A percentile compares a stretch with the other conserved stretches of the same genome.
These are phyloP conservation scores for Neonectria punicea DNA, from an alignment of 2,329 filamentous ascomycete species.

Conservation along the genomic window DNA sequence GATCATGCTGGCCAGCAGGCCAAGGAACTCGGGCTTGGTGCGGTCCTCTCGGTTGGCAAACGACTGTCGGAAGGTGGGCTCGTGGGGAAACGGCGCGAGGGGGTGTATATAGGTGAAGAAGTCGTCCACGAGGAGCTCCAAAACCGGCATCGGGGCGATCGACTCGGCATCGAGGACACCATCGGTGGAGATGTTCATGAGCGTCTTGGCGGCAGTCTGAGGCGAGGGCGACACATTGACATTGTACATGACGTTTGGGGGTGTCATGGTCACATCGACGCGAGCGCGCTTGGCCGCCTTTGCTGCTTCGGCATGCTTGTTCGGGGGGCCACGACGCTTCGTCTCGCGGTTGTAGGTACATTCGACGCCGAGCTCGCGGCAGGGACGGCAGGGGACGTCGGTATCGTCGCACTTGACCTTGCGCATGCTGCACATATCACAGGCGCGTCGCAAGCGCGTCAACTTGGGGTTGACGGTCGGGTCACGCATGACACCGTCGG, in stretches of 20 bases:
- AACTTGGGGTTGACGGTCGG: constrained; percentile 60
- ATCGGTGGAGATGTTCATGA: constrained; percentile 57
- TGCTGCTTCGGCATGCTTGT: constrained; percentile 67
- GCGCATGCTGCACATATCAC: constrained; percentile 70
- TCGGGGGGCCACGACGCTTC: constrained; percentile 68
- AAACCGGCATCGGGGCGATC: constrained; percentile 75
- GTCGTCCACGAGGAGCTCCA: constrained; percentile 79
- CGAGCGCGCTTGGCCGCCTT: constrained; percentile 62
- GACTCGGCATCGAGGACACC: constrained; percentile 69
- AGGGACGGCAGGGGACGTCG: constrained; percentile 66
- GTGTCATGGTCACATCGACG: constrained; percentile 45
- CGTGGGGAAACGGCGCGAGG: constrained; percentile 80
- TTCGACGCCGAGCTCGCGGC: constrained; percentile 65
- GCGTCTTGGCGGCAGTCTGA: constrained; percentile 59
- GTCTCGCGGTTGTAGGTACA: constrained; percentile 68
- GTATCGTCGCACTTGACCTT: constrained; percentile 71
- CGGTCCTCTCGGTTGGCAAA: constrained; percentile 75
- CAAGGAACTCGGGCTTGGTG: constrained; percentile 73
- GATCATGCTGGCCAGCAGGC: constrained; percentile 79
- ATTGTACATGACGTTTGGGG: constrained; percentile 32
- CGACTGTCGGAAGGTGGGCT: constrained; percentile 78
- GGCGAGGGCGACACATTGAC: constrained; percentile 53
- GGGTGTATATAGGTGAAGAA: constrained; percentile 88
- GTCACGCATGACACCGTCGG: constrained; percentile 48
- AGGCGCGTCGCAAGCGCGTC: constrained; percentile 67